These are phyloP conservation scores for Sclerospora graminicola DNA, from an alignment of 352 stramenopile genomes.

Conservation along the genomic window DNA sequence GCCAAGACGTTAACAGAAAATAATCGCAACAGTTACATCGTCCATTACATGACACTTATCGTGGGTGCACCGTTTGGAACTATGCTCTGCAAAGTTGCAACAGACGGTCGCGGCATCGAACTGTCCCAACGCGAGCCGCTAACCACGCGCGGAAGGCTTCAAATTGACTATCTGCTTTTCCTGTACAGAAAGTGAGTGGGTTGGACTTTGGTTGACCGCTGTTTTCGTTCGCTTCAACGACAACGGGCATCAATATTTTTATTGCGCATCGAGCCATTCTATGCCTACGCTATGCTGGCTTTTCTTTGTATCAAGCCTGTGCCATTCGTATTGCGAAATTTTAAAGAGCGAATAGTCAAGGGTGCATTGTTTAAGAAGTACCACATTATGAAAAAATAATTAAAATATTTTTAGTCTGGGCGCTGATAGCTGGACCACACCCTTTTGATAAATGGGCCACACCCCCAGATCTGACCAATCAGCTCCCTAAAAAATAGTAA, in stretches of 20 bases:
- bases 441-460: too few species aligned
- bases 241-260: slow-evolving; percentile 32
- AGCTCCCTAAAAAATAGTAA: too few species aligned
- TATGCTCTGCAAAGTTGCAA: slow-evolving; percentile 78
- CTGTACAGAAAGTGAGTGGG: slow-evolving; percentile 36
- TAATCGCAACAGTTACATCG: slow-evolving; percentile 25
- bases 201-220: slow-evolving; percentile 36
- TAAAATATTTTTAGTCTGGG: too few species aligned
- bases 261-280: slow-evolving; percentile 40
- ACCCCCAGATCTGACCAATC: too few species aligned
- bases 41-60: slow-evolving; percentile 53
- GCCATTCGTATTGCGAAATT: slow-evolving; percentile 54
- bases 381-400: too few species aligned
- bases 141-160: slow-evolving; percentile 47
- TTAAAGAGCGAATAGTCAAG: slow-evolving; percentile 36
- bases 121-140: slow-evolving; percentile 70
- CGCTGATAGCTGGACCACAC: too few species aligned
- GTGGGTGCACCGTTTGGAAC: slow-evolving; percentile 71
- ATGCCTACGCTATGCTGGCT: slow-evolving; percentile 36
- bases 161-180: slow-evolving; percentile 75
- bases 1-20: slow-evolving; percentile 20
- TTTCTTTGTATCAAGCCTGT: slow-evolving; percentile 45
- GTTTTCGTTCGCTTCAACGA: slow-evolving; percentile 34
- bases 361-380: too few species aligned
- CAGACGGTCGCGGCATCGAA: slow-evolving; percentile 73